A percentile compares a stretch with the other conserved stretches of the same genome.
Evolutionary conservation across 805 yeast genomes (phyloP).

Genomic region (Wickerhamomyces hampshirensis): DNA sequence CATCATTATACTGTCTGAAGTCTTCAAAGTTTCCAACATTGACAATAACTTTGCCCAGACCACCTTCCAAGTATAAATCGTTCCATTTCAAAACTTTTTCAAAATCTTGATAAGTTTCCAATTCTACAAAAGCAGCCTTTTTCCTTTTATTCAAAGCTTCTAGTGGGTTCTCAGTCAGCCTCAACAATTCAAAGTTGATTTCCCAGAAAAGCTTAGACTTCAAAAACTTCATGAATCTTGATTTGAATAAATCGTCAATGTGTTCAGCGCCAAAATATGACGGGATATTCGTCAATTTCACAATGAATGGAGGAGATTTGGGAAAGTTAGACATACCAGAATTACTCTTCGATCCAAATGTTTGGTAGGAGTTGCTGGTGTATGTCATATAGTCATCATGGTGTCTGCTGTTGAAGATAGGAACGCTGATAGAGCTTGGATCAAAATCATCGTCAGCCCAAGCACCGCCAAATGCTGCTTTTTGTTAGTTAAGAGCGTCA

Average conservation of each 20-base stretch:
- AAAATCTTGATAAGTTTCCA: constrained; percentile 46
- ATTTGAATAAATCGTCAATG: constrained; percentile 54
- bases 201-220: constrained; percentile 63
- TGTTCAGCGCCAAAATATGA: constrained; percentile 45
- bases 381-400: constrained; percentile 7
- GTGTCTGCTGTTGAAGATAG: constrained; percentile 24
- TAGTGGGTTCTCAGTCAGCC: constrained; percentile 18
- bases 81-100: constrained; percentile 58
- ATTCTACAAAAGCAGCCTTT: constrained; percentile 62
- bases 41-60: constrained; percentile 28
- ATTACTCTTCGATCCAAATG: not conserved
- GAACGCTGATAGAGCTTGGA: constrained; percentile 52
- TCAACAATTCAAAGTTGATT: constrained; percentile 32
- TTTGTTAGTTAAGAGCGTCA: constrained; percentile 3
- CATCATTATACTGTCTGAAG: constrained; percentile 19
- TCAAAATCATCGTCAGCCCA: constrained; percentile 76
- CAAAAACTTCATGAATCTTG: constrained; percentile 53
- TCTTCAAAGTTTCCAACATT: constrained; percentile 24
- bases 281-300: constrained; percentile 59
- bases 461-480: constrained; percentile 33
- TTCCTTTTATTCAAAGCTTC: constrained; percentile 29
- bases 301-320: constrained; percentile 55
- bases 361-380: constrained; percentile 6
- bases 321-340: not conserved
- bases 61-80: constrained; percentile 45